A percentile compares a stretch with the other conserved stretches of the same genome.
Evolutionary conservation across 345 rosid genomes (phyloP).

Genomic region (Arabis alpina): DNA sequence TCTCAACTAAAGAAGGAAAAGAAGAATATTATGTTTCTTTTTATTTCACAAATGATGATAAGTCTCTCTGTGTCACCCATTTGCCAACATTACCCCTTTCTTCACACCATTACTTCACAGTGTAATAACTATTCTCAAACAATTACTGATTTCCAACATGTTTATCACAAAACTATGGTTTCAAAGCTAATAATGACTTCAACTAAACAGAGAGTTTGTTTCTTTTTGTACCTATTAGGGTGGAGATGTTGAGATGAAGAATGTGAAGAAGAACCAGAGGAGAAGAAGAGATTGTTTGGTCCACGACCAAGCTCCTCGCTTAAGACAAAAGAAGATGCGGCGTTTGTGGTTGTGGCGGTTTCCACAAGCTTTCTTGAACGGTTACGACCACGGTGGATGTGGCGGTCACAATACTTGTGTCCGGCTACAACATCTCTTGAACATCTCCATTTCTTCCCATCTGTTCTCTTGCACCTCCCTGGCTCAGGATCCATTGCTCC

Average conservation of each 20-base stretch:
- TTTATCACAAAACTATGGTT: neutral
- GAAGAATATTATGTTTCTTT: constrained; percentile 23
- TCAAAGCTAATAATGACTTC: constrained; percentile 10
- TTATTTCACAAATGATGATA: constrained; percentile 35
- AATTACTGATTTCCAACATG: neutral
- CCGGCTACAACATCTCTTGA: constrained; percentile 82
- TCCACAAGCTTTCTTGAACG: constrained; percentile 99
- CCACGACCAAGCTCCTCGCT: constrained; percentile 34
- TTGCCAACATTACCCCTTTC: constrained; percentile 48
- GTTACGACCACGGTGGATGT: constrained; percentile 97
- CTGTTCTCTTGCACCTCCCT: constrained; percentile 82
- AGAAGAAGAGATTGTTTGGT: constrained; percentile 37
- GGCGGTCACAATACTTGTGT: constrained; percentile 95
- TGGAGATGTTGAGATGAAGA: constrained; percentile 39
- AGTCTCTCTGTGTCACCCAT: constrained; percentile 44
- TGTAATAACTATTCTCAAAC: constrained; percentile 28
- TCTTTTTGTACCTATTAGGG: constrained; percentile 33
- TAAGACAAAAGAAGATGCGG: constrained; percentile 35
- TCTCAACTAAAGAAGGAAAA: constrained; percentile 33
- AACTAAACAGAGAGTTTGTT: constrained; percentile 3
- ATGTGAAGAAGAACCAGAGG: constrained; percentile 31
- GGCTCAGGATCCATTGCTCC: constrained; percentile 77
- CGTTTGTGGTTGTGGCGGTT: constrained; percentile 35
- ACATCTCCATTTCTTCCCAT: constrained; percentile 96
- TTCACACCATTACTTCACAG: constrained; percentile 39